Conservation (phyloP, 768 basidiomycete species). For the Boletus reticulatus region DNA sequence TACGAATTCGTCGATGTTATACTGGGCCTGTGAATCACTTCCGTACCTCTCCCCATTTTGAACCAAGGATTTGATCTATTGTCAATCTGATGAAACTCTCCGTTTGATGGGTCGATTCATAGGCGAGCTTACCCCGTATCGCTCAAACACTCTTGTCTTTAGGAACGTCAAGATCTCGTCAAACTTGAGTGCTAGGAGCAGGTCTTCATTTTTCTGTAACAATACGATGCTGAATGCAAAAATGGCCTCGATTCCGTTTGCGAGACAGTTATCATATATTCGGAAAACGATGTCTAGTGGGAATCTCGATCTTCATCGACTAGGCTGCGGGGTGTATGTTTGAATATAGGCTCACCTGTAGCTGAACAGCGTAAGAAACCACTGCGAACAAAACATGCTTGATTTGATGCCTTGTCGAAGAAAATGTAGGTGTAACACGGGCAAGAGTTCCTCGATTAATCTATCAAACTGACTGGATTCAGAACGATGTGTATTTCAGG, state of each 20-base stretch:
- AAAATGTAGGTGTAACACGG: constrained; percentile 91
- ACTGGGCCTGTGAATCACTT: constrained; percentile 33
- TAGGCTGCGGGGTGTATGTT: neutral
- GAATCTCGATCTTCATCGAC: constrained; percentile 53
- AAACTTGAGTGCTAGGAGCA: constrained; percentile 78
- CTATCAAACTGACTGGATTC: constrained; percentile 75
- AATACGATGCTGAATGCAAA: constrained; percentile 92
- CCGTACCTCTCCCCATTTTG: constrained; percentile 28
- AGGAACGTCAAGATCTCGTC: constrained; percentile 87
- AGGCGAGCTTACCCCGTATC: constrained; percentile 54
- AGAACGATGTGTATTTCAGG: constrained; percentile 10
- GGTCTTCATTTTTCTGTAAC: constrained; percentile 84
- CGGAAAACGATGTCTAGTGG: constrained; percentile 93
- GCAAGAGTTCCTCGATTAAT: constrained; percentile 86
- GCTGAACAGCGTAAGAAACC: constrained; percentile 97
- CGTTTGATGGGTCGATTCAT: neutral
- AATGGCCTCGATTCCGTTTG: constrained; percentile 95
- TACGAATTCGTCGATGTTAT: constrained; percentile 81
- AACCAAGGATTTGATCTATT: constrained; percentile 28
- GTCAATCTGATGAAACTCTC: neutral
- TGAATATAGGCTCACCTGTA: constrained; percentile 60
- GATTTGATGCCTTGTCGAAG: constrained; percentile 93
- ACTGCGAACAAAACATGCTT: constrained; percentile 98
- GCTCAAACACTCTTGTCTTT: constrained; percentile 78
- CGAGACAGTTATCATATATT: constrained; percentile 95